Base-by-base conservation (phyloP, 225 moss, liverwort and hornwort species). In the Ulota crispa region DNA sequence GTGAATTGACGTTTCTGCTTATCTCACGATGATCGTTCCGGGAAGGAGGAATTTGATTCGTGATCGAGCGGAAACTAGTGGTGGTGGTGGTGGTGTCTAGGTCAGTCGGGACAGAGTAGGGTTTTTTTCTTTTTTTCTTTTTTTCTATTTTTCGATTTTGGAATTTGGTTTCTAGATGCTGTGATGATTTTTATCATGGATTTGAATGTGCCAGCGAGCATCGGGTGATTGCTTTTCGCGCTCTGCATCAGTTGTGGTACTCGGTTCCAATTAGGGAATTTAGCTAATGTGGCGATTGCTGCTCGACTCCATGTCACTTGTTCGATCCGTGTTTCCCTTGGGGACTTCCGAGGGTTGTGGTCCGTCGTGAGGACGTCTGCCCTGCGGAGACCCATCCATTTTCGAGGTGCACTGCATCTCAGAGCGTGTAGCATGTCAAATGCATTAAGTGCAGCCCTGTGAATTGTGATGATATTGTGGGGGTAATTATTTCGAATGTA, bases 41-140 rank as follows among this genome's bases (percentile, higher is more conserved):
- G 59, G 57, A 67, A 23, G n/a, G 41, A 61, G 24, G 84, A 62
- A 84, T 75, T 84, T 7, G 23, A 72, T 67, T 37, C 27, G 45
- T 14, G 18, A 57, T 57, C 61, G 32, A 50, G 13, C 7, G 18
- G 71, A 64, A 31, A 0, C 55, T 78, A 78, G 71, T 62, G 10
- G 30, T 1, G 18, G 28, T 31, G 23, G 3, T 32, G 31, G 3
- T 74, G 41, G 34, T 34, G 34, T 72, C 84, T 75, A 84, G 79
- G 84, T 73, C 75, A 59, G 24, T 13, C 39, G 52, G 53, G 42
- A 63, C 73, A 75, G 80, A 54, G 75, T 80, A 80, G 80, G 84
- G 80, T 84, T 83, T 78, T 70, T 77, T 72, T 7, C 3, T 32
- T 39, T 34, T 34, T 34, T 34, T 34, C 4, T 32, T 32, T 4